Conservation (phyloP, 2,329 filamentous ascomycete genomes). For the Aureobasidium pullulans region DNA sequence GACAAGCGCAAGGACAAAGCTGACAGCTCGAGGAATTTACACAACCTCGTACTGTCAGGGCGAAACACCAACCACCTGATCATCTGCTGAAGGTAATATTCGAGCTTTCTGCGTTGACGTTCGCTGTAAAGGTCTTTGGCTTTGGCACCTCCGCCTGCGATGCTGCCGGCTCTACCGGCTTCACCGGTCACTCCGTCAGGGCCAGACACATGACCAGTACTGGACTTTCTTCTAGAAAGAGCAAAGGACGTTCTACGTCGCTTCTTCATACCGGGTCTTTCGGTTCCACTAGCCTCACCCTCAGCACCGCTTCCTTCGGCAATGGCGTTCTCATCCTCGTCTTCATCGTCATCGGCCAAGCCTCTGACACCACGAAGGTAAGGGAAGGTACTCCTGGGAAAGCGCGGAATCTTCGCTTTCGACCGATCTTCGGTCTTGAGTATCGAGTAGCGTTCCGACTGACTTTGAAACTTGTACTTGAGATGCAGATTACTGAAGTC, state of each 20-base stretch:
- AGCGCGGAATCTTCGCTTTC: conserved; percentile 76
- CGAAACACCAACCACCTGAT: conserved; percentile 96
- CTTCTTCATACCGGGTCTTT: conserved; percentile 46
- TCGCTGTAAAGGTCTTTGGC: conserved; percentile 59
- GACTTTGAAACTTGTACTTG: conserved; percentile 82
- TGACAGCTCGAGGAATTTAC: conserved; percentile 91
- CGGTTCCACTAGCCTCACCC: conserved; percentile 62
- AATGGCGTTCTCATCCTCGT: conserved; percentile 56
- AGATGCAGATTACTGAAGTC: conserved; percentile 91
- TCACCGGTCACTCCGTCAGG: conserved; percentile 7
- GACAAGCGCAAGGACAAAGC: conserved; percentile 88
- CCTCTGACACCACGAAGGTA: conserved; percentile 69
- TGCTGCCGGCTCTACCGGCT: conserved; percentile 29
- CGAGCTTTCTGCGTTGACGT: conserved; percentile 74
- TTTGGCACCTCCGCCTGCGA: conserved; percentile 31
- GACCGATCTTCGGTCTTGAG: conserved; percentile 56
- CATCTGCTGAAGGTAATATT: conserved; percentile 87
- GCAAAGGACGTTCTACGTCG: conserved; percentile 48
- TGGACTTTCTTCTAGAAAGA: conserved; percentile 53
- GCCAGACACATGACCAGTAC: conserved; percentile 27
- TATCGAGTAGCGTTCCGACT: conserved; percentile 75
- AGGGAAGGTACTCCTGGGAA: conserved; percentile 82
- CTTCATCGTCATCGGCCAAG: conserved; percentile 57
- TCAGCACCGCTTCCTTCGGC: conserved; percentile 50
- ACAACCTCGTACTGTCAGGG: conserved; percentile 88